A percentile compares a stretch with the other conserved stretches of the same genome.
Evolutionary conservation across 805 yeast species (phyloP).

Genomic region (Hanseniaspora mollemarum): DNA sequence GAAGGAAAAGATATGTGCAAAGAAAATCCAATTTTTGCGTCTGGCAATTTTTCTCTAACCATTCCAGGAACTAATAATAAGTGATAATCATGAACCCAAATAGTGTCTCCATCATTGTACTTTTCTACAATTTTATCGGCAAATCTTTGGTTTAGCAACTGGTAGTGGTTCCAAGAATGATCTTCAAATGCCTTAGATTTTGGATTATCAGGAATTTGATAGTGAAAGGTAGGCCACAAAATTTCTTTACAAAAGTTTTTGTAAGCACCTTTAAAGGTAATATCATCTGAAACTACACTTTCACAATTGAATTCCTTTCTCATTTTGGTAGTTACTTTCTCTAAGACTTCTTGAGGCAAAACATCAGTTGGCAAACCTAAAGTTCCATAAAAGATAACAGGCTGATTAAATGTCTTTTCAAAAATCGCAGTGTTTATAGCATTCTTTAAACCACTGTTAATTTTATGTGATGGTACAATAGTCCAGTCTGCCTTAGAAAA

Average conservation of each 20-base stretch:
- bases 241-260: slow-evolving; percentile 86
- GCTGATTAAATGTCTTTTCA: slow-evolving; percentile 30
- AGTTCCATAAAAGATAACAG: slow-evolving; percentile 75
- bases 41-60: slow-evolving; percentile 64
- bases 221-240: slow-evolving; percentile 88
- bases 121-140: slow-evolving; percentile 62
- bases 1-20: slow-evolving; percentile 92
- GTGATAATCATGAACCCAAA: slow-evolving; percentile 95
- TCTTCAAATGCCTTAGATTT: slow-evolving; percentile 90
- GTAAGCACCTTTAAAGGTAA: slow-evolving; percentile 81
- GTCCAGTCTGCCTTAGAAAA: slow-evolving; percentile 56
- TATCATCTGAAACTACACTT: slow-evolving; percentile 64
- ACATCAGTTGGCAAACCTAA: slow-evolving; percentile 83
- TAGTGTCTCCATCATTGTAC: slow-evolving; percentile 62
- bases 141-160: slow-evolving; percentile 57
- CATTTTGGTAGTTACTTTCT: slow-evolving; percentile 42
- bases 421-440: slow-evolving; percentile 57
- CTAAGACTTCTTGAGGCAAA: slow-evolving; percentile 46
- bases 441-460: slow-evolving; percentile 80
- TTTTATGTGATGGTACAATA: slow-evolving; percentile 55
- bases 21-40: slow-evolving; percentile 83
- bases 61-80: slow-evolving; percentile 72
- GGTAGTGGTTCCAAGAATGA: slow-evolving; percentile 84
- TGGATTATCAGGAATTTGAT: slow-evolving; percentile 92
- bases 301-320: slow-evolving; percentile 42